Base-by-base conservation (phyloP, 257 asterid genomes). In the Solanum phureja region DNA sequence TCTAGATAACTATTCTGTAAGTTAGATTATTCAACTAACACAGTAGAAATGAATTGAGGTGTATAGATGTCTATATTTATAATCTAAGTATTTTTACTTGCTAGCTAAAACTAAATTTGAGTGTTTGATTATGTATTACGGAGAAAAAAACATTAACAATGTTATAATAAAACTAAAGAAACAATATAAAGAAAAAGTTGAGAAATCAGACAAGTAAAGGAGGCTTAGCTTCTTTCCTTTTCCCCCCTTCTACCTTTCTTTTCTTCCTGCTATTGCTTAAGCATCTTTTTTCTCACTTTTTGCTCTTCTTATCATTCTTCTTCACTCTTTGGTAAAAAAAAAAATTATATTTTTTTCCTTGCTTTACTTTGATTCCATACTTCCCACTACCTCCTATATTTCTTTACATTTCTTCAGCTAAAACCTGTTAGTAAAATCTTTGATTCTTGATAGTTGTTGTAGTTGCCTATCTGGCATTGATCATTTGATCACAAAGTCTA, bases 281-380 rank as follows among this genome's bases (percentile, higher is more conserved):
- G 98, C 95, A 95, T 95, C 96, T 93, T 91, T 90, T 93, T 92
- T 88, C 72, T 88, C 89, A 88, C 87, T 90, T 91, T 91, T 84
- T 66, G 72, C 64, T 86, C 58, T 86, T 87, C 52, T 60, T 84
- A 18, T 33, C 49, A 87, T 56, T 87, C 91, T 91, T 62, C 13
- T 29, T 83, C 93, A 92, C 91, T 91, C 94, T 93, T 86, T 49
- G 64, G 79, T 86, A 84, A 83, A 14, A 79, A 76, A 84, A 29
- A 31, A 71, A 6, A 10, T 31, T 49, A 58, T 37, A 40, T 49
- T 87, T 87, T 81, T 83, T 89, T 79, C 89, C 86, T 87, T 93
- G 84, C 92, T 87, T 91, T 88, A 88, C 23, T 83, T 68, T 88
- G 88, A 88, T 93, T 91, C 92, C 89, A 58, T 79, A 71, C 79